A percentile compares a stretch with the other conserved stretches of the same genome.
Evolutionary conservation across 2,329 filamentous ascomycete genomes (phyloP).

Genomic region (Claviceps lovelessii): DNA sequence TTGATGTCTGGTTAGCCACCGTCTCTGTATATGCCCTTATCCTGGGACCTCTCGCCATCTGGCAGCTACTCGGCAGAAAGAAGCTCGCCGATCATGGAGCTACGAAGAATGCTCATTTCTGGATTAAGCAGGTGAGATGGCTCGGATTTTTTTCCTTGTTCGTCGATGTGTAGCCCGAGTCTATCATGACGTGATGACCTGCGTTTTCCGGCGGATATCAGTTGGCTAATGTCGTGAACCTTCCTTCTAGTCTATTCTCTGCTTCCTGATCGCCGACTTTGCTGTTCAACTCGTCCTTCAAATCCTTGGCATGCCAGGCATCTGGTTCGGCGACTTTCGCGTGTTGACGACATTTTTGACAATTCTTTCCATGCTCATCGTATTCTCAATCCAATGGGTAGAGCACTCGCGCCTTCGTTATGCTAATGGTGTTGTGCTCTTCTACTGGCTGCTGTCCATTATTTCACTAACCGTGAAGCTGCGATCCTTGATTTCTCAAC

Average conservation of each 20-base stretch:
- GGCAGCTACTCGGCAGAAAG: constrained; percentile 61
- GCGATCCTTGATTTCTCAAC: constrained; percentile 68
- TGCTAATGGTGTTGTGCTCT: constrained; percentile 74
- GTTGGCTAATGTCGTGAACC: neutral
- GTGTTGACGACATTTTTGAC: constrained; percentile 69
- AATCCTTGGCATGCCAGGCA: constrained; percentile 50
- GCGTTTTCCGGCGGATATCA: neutral
- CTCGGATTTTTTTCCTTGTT: neutral
- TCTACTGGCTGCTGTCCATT: constrained; percentile 83
- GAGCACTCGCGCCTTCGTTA: constrained; percentile 74
- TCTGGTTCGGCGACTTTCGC: constrained; percentile 70
- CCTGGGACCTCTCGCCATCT: constrained; percentile 61
- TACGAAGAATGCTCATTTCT: constrained; percentile 83
- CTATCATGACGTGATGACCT: neutral
- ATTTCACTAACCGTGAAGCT: constrained; percentile 70
- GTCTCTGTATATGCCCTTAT: constrained; percentile 71
- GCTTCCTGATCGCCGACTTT: constrained; percentile 52
- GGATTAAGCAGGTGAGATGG: constrained; percentile 61
- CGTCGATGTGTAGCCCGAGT: neutral
- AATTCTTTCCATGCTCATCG: constrained; percentile 55
- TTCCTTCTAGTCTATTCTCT: constrained; percentile 37
- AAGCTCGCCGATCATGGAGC: constrained; percentile 41
- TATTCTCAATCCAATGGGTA: constrained; percentile 70
- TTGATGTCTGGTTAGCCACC: constrained; percentile 73
- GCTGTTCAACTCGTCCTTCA: constrained; percentile 63